Conservation (phyloP, 257 asterid species). For the Solanum rostratum region DNA sequence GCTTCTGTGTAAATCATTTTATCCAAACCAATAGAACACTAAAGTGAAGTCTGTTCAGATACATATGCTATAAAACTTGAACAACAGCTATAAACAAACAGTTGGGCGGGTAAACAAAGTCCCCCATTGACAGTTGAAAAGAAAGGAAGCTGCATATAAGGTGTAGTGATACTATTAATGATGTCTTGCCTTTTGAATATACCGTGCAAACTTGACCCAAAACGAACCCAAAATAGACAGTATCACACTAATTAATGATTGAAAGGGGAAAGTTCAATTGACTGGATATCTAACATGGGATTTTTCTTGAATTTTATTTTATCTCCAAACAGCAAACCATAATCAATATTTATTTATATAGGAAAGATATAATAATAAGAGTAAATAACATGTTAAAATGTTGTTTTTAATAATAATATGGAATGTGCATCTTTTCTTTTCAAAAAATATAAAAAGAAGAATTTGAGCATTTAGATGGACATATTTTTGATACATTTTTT, state of each 20-base stretch:
- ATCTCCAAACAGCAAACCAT: constrained; percentile 23
- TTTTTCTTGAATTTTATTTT: constrained; percentile 24
- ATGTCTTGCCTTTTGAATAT: too few species aligned
- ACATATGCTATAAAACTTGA: background rate
- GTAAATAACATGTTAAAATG: too few species aligned
- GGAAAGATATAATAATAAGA: too few species aligned
- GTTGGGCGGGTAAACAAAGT: too few species aligned
- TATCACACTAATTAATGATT: background rate
- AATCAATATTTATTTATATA: too few species aligned
- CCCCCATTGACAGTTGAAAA: too few species aligned
- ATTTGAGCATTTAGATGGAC: background rate
- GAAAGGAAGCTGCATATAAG: background rate
- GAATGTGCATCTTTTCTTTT: background rate
- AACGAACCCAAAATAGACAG: too few species aligned
- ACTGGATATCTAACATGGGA: constrained; percentile 22
- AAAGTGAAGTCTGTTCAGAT: background rate
- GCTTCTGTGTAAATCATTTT: background rate
- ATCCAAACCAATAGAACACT: background rate
- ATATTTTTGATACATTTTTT: background rate
- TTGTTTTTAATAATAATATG: background rate
- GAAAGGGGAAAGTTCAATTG: constrained; percentile 31
- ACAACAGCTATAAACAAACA: too few species aligned
- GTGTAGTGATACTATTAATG: background rate
- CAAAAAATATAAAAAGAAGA: too few species aligned
- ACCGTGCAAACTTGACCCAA: too few species aligned